Base-by-base conservation (phyloP, 768 basidiomycete genomes). In the Multifurca ochricompacta region DNA sequence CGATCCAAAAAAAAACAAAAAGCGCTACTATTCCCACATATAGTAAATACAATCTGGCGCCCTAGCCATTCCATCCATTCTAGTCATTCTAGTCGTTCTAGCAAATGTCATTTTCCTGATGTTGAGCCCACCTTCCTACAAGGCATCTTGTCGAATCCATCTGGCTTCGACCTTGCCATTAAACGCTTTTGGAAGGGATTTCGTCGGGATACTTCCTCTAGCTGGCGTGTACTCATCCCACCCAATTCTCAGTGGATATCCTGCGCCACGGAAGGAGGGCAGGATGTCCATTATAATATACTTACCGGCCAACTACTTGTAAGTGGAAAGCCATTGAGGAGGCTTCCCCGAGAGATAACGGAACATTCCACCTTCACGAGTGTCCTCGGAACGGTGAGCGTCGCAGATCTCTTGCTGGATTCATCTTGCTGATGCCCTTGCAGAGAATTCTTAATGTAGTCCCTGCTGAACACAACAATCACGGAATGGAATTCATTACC, bases 231-330 rank as follows among this genome's bases (percentile, higher is more conserved):
- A 3, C 30, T 53, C 28, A 18, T 37, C 14, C 4, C 1, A 35
- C 31, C 51, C 4, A 21, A 53, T 14, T 53, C 50, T 40, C 55
- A 51, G 11, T 53, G 43, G 55, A 23, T 53, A 6, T 23, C 21
- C 9, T 40, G 51, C 16, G 6, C n/a, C 9, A 34, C 45, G 6
- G 21, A 40, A 46, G 39, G 51, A 2, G 40, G 25, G 7, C 35
- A 47, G 4, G n/a, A 35, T 1, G 44, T 78, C 6, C 67, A 71
- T 44, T 63, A 74, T 18, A 71, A 80, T 50, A 31, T 78, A 1
- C 55, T 77, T 3, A 59, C 67, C 16, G 77, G 76, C 11, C 45
- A 60, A 21, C 62, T 79, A 1, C 65, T 77, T 16, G 65, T 79
- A 9, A 62, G 73, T 10, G 77, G 76, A 6, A 68, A 68, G 52